Base-by-base conservation (phyloP, 129 eudicot species). In the sunflower (Helianthus annuus) region DNA sequence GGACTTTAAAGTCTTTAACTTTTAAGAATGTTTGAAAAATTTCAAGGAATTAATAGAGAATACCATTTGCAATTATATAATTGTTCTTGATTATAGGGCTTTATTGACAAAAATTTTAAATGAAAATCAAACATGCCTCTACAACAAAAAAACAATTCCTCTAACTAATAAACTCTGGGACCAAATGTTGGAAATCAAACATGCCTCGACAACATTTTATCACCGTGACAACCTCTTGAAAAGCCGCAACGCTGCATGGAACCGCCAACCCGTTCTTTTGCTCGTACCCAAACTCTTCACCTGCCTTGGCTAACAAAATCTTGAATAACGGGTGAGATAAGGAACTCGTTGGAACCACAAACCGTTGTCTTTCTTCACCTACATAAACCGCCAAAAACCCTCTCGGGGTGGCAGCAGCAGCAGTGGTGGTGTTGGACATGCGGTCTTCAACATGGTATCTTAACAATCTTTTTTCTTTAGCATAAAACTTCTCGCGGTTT, bases 241-340 rank as follows among this genome's bases (percentile, higher is more conserved):
- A 92, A 1, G 91, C 81, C 6, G 71, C 19, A 38, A 84, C 96
- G 38, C 85, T 83, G 38, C 96, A 91, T 0, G 97, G 96, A 16
- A 92, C 79, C n/a, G 81, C 83, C 40, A 92, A 76, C 32, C 96
- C 89, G 22, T 74, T 76, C 66, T 74, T 79, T 48, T 85, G 91
- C 39, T 85, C 55, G 10, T 49, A 74, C 14, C 78, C 89, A 36
- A 84, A 89, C 77, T 92, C 98, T 14, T 89, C 76, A n/a, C 63
- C 74, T 0, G 91, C 94, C 79, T 92, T 92, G 46, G 90, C 98
- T 14, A 92, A 59, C 86, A 92, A 66, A 57, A 92, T 92, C 84
- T 81, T 89, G 86, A 92, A 89, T 52, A 92, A 80, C 11, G 98
- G 98, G 56, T 92, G 98, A 1, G 91, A 83, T 16, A 92, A 85